Evolutionary conservation across 176 grass and related monocot genomes (phyloP), one percentile per base, ranked within the genome.

Genomic region (Eleusine coracana): DNA sequence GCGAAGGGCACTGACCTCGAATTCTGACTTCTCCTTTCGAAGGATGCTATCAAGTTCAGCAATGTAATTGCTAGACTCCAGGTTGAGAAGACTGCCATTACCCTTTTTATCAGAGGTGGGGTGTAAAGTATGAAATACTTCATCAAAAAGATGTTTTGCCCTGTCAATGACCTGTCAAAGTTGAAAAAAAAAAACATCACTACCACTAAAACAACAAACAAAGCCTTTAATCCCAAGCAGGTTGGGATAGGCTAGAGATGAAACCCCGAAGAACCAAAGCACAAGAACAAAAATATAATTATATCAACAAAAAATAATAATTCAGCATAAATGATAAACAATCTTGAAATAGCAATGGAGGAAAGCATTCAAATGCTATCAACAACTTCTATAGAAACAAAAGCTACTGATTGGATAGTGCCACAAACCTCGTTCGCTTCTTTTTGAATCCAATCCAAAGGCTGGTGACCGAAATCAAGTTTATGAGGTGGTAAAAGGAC

Each of bases 401-500:
- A 86, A 71, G 38, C 28, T 87, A 49, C 25, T 62, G n/a, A 87
- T 80, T 84, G n/a, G 18, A 23, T 68, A 75, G 66, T 16, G 76
- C 20, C 40, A 87, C 80, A 85, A n/a, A 99, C 96, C 96, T 94
- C 91, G 16, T 89, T 90, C 79, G 75, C 85, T 90, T 99, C 96
- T 80, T 89, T 93, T 48, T 88, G 80, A 83, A 99, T 86, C 93
- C 96, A 93, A 68, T 96, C 91, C 59, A 91, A 87, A 84, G 88
- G 91, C 76, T 87, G 85, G 86, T 96, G 92, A 87, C 80, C 76
- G 86, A 99, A 89, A 85, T 96, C 85, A 83, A 99, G 85, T 82
- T 96, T 99, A 80, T 91, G 83, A 71, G 93, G 96, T 65, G 96
- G 96, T 38, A 99, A 81, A 74, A 90, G 87, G 77, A 93, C 89